Evolutionary conservation across 2,329 filamentous ascomycete species (phyloP).

Genomic region (Cercospora zeae-maydis): DNA sequence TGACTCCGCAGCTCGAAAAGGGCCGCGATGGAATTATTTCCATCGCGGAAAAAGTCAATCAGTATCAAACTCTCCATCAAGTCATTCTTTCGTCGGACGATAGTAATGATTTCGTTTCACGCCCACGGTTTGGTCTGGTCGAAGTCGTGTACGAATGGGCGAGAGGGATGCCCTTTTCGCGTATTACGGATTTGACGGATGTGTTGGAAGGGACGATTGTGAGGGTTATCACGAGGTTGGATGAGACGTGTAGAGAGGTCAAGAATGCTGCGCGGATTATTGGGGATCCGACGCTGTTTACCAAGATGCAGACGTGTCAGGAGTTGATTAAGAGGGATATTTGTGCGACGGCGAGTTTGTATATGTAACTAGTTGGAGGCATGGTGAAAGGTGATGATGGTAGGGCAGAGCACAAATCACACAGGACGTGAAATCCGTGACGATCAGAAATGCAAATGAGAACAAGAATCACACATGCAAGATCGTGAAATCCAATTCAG

Average conservation of each 20-base stretch:
- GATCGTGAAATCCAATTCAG: background rate
- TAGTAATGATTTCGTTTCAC: constrained; percentile 83
- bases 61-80: constrained; percentile 83
- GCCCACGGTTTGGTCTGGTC: constrained; percentile 86
- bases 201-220: constrained; percentile 98
- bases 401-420: too few species aligned
- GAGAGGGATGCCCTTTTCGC: constrained; percentile 94
- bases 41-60: constrained; percentile 89
- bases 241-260: constrained; percentile 95
- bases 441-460: background rate
- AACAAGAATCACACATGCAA: background rate
- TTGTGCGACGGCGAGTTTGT: constrained; percentile 81
- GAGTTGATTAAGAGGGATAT: constrained; percentile 97
- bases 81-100: constrained; percentile 89
- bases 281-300: constrained; percentile 85
- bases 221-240: constrained; percentile 83
- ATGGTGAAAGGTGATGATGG: background rate
- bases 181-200: constrained; percentile 92
- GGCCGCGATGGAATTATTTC: constrained; percentile 82
- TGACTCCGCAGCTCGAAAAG: constrained; percentile 76
- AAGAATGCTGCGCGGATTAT: constrained; percentile 96
- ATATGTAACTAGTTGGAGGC: constrained; percentile 57
- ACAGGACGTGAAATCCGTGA: background rate
- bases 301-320: constrained; percentile 96
- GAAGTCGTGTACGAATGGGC: constrained; percentile 99